Evolutionary conservation across 768 basidiomycete species (phyloP).

Genomic region (Amyloporia xantha): DNA sequence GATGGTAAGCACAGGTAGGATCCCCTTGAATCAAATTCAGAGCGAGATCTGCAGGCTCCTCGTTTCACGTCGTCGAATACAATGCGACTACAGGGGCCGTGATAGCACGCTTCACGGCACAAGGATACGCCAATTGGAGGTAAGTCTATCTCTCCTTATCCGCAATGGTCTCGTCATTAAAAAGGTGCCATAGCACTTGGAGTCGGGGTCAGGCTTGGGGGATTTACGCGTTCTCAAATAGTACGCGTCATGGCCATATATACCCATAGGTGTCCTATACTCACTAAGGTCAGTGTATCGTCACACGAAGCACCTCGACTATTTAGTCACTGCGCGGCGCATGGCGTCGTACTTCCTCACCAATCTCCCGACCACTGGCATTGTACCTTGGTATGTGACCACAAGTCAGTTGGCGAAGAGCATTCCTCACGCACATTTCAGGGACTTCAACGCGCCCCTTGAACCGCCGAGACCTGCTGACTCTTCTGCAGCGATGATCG

Average conservation of each 20-base stretch:
- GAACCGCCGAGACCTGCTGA: slow-evolving; percentile 55
- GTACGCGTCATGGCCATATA: slow-evolving; percentile 30
- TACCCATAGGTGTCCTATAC: neutral
- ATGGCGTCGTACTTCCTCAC: slow-evolving; percentile 55
- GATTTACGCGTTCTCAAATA: slow-evolving; percentile 62
- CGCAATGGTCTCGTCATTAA: neutral
- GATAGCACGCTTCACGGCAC: slow-evolving; percentile 47
- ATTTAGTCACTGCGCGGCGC: slow-evolving; percentile 52
- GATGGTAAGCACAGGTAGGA: slow-evolving; percentile 39
- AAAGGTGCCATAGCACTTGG: slow-evolving; percentile 48
- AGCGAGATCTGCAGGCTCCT: slow-evolving; percentile 20
- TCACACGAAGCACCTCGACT: slow-evolving; percentile 41
- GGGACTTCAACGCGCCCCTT: slow-evolving; percentile 70
- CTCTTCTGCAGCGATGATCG: slow-evolving; percentile 63
- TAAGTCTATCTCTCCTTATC: too few species aligned
- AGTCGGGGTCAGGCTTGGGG: slow-evolving; percentile 70
- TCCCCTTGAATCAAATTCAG: neutral
- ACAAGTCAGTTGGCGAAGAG: neutral
- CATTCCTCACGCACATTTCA: slow-evolving; percentile 21
- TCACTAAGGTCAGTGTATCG: slow-evolving; percentile 52
- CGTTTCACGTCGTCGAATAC: slow-evolving; percentile 57
- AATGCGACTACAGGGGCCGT: slow-evolving; percentile 58
- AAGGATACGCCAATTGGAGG: slow-evolving; percentile 52
- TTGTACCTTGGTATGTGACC: slow-evolving; percentile 56
- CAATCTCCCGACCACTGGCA: slow-evolving; percentile 51